Percentiles rank a stretch among this genome's conserved stretches.
These are phyloP conservation scores for Lojkania enalia DNA, from an alignment of 2,329 filamentous ascomycete species.

Conservation along the genomic window DNA sequence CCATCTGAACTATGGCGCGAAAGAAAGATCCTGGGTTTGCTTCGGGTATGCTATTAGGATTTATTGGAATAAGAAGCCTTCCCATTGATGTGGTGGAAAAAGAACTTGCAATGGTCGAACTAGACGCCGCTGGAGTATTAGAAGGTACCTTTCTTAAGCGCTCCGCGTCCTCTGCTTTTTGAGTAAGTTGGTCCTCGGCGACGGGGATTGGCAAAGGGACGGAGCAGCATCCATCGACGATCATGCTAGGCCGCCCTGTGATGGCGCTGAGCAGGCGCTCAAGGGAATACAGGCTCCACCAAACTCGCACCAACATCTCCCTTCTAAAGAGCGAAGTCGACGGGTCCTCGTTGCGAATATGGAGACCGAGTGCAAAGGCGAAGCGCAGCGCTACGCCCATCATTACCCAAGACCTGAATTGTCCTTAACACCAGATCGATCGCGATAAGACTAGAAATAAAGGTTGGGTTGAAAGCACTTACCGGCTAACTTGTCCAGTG, in stretches of 20 bases:
- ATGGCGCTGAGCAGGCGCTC: constrained; percentile 46
- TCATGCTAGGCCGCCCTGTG: constrained; percentile 46
- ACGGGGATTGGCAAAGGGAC: constrained; percentile 37
- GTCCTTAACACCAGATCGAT: too few species aligned
- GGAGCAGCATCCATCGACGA: constrained; percentile 41
- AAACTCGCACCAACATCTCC: constrained; percentile 44
- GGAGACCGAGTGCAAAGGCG: constrained; percentile 44
- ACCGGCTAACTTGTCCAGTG: constrained; percentile 48
- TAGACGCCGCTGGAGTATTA: background rate
- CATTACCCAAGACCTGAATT: constrained; percentile 42
- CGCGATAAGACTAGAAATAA: too few species aligned
- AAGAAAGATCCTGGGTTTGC: constrained; percentile 32
- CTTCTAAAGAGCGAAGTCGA: constrained; percentile 31
- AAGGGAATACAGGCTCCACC: constrained; percentile 48
- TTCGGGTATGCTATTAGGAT: constrained; percentile 5
- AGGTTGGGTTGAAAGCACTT: too few species aligned
- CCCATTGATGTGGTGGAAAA: background rate
- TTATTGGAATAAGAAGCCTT: background rate
- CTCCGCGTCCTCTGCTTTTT: constrained; percentile 14
- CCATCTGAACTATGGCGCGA: constrained; percentile 31
- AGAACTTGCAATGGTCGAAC: background rate
- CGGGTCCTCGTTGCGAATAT: constrained; percentile 43
- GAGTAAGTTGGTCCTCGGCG: constrained; percentile 24
- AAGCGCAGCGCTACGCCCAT: constrained; percentile 44
- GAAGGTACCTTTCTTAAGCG: constrained; percentile 6